phyloP scores from a whole-genome alignment of 108 stramenopile species.

The Nitzschia sp. region DNA sequence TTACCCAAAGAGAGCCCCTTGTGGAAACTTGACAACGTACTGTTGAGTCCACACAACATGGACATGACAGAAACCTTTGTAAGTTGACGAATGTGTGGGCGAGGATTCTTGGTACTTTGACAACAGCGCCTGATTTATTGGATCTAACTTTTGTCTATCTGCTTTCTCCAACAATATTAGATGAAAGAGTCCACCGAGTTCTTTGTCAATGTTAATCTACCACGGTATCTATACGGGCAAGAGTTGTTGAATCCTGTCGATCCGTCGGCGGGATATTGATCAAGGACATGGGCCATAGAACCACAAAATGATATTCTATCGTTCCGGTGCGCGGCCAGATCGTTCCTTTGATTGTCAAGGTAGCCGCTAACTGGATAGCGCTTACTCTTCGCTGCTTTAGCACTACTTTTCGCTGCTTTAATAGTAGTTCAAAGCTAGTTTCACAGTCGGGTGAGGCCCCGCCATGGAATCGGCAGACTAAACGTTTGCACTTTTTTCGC shows the following conservation, averaged over 20 bases:
- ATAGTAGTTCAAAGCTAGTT: too few species aligned
- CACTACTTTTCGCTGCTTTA: too few species aligned
- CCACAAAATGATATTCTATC: too few species aligned
- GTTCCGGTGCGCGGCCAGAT: too few species aligned
- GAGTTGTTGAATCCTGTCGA: slow-evolving; percentile 74
- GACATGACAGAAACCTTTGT: slow-evolving; percentile 63
- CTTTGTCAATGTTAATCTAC: slow-evolving; percentile 72
- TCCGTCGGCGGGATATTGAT: slow-evolving; percentile 61
- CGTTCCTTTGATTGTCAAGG: too few species aligned
- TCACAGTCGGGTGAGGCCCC: too few species aligned
- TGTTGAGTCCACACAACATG: slow-evolving; percentile 82
- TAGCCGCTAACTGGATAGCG: too few species aligned
- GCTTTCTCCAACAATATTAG: background rate
- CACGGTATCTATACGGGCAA: slow-evolving; percentile 65
- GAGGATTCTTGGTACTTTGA: background rate
- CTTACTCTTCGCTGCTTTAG: too few species aligned
- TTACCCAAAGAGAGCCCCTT: slow-evolving; percentile 68
- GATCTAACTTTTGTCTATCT: background rate
- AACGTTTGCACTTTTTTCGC: too few species aligned
- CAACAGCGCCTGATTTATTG: too few species aligned
- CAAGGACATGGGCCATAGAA: too few species aligned
- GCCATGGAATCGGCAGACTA: too few species aligned
- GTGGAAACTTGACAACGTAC: slow-evolving; percentile 85
- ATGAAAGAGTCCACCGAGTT: slow-evolving; percentile 71
- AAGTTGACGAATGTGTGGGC: background rate